Conservation (phyloP, 345 rosid genomes). For the Arabidopsis thaliana region DNA sequence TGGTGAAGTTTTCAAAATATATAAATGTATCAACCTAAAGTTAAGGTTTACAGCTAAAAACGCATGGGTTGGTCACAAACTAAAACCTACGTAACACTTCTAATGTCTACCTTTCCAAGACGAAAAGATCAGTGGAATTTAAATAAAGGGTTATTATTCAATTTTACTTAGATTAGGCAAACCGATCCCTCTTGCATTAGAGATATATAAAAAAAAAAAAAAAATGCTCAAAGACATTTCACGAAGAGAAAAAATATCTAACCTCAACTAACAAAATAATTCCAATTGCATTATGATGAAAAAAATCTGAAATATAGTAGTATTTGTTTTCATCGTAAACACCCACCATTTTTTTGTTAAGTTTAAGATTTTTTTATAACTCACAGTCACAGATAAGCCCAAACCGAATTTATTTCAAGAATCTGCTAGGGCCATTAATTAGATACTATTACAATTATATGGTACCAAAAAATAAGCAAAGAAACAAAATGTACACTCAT, state of each 20-base stretch:
- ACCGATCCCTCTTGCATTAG: conserved; percentile 12
- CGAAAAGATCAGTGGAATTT: not conserved
- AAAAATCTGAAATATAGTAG: conserved; percentile 6
- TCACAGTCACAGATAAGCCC: conserved; percentile 25
- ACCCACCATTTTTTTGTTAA: conserved; percentile 7
- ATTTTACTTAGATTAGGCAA: conserved; percentile 18
- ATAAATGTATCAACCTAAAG: conserved; percentile 11
- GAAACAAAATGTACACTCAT: conserved; percentile 42
- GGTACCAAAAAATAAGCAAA: conserved; percentile 33
- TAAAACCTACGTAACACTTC: conserved; percentile 39
- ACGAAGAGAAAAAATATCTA: conserved; percentile 9
- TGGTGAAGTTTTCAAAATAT: conserved; percentile 18
- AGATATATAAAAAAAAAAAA: not conserved
- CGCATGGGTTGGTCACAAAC: conserved; percentile 33
- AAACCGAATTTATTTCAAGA: conserved; percentile 36
- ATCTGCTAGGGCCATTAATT: conserved; percentile 44
- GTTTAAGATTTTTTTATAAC: conserved; percentile 20
- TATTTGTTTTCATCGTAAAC: conserved; percentile 31
- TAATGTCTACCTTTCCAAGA: conserved; percentile 21
- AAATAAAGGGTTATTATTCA: not conserved
- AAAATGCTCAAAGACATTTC: not conserved
- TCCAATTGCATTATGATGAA: not conserved
- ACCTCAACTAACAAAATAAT: not conserved
- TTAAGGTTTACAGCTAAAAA: conserved; percentile 35
- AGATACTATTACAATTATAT: conserved; percentile 27